A percentile compares a stretch with the other conserved stretches of the same genome.
These are phyloP conservation scores for Saprolegnia parasitica DNA, from an alignment of 352 stramenopile species.

Conservation along the genomic window DNA sequence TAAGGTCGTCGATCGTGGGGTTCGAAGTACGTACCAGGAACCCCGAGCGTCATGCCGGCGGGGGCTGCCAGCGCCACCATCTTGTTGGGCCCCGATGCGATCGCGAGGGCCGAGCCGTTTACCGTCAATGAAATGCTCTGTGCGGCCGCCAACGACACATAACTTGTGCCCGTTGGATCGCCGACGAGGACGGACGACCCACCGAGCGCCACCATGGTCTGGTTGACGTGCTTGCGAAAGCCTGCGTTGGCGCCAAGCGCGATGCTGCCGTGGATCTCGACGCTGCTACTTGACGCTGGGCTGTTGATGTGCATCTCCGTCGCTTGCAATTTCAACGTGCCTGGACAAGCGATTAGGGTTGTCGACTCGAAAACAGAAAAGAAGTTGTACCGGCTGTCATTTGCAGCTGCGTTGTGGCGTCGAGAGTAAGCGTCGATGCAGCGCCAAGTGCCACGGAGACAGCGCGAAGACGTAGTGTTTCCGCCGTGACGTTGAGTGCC, in stretches of 20 bases:
- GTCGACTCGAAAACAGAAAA: neutral
- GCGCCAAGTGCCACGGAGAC: neutral
- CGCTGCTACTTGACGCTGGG: neutral
- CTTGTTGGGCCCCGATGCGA: neutral
- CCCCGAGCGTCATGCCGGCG: neutral
- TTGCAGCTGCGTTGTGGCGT: neutral
- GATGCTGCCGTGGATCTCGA: constrained; percentile 8
- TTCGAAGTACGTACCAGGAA: neutral
- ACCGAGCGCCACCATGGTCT: neutral
- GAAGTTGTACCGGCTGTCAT: neutral
- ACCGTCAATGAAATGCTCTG: neutral
- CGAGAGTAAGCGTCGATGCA: neutral
- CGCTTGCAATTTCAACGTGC: constrained; percentile 4
- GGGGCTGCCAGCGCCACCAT: neutral
- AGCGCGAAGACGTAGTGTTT: neutral
- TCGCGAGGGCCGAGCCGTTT: constrained; percentile 7
- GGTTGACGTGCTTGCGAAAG: neutral
- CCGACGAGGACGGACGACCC: constrained; percentile 1
- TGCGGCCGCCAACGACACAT: neutral
- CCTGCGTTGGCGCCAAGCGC: neutral
- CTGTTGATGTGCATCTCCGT: constrained; percentile 1
- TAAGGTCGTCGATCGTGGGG: neutral
- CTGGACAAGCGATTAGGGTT: neutral
- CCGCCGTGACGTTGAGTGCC: neutral
- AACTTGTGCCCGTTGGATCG: neutral